These are phyloP conservation scores for Fusarium pseudograminearum DNA, from an alignment of 2,329 filamentous ascomycete genomes.

Conservation along the genomic window DNA sequence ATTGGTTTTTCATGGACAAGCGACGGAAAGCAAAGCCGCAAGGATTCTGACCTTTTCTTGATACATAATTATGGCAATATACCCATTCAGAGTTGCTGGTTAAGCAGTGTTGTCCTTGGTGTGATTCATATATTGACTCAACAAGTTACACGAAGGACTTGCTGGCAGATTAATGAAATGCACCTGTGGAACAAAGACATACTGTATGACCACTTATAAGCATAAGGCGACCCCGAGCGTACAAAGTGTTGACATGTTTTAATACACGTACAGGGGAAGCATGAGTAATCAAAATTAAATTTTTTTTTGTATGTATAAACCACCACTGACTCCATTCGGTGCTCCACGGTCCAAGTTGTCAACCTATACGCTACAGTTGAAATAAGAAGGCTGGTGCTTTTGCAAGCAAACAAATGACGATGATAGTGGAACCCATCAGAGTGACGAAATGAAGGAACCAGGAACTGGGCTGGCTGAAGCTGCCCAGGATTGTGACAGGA, in stretches of 20 bases:
- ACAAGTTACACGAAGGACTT: not conserved
- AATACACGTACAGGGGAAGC: not conserved
- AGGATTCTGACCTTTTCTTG: not conserved
- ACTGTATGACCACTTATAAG: not conserved
- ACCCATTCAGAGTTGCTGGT: slow-evolving; percentile 7
- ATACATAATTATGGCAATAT: slow-evolving; percentile 18
- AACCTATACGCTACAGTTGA: not conserved
- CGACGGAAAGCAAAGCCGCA: not conserved
- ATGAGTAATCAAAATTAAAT: not conserved
- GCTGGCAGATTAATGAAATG: not conserved
- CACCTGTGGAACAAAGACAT: not conserved
- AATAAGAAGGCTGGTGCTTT: slow-evolving; percentile 9
- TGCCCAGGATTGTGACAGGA: slow-evolving; percentile 15
- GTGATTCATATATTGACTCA: not conserved
- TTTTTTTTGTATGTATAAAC: not conserved
- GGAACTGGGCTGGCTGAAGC: slow-evolving; percentile 10
- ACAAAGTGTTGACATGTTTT: not conserved
- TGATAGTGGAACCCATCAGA: not conserved
- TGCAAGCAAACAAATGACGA: slow-evolving; percentile 15
- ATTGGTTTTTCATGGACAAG: not conserved
- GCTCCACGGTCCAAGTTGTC: not conserved
- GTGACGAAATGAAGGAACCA: slow-evolving; percentile 1
- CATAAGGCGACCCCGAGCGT: not conserved
- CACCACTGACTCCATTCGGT: not conserved
- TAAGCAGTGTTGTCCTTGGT: not conserved